Evolutionary conservation across 1,284 basidiomycete species (phyloP).

Genomic region (Calocybe gambosa): DNA sequence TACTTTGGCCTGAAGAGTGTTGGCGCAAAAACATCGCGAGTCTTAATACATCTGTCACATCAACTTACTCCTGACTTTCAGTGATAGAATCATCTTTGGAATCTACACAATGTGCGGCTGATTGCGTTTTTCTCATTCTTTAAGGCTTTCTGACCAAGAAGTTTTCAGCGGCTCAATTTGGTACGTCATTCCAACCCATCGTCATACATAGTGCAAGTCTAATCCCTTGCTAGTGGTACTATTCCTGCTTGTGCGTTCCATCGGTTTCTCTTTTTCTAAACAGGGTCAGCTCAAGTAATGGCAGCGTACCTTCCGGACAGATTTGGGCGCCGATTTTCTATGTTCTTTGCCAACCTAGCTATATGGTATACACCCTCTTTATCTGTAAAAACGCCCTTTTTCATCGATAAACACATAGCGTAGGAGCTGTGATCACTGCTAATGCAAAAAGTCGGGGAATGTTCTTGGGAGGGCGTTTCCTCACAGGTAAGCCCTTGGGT

Average conservation of each 20-base stretch:
- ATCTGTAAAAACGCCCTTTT: not conserved
- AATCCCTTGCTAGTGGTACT: conserved; percentile 28
- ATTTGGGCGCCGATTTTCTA: conserved; percentile 46
- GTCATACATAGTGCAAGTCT: not conserved
- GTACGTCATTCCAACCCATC: conserved; percentile 19
- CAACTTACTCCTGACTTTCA: conserved; percentile 2
- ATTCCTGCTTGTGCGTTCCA: conserved; percentile 35
- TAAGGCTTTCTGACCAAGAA: not conserved
- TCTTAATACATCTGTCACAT: conserved; percentile 6
- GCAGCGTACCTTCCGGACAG: conserved; percentile 42
- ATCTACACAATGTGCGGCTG: conserved; percentile 44
- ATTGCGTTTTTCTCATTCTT: conserved; percentile 3
- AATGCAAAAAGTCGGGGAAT: conserved; percentile 35
- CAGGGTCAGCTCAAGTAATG: not conserved
- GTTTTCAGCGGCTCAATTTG: conserved; percentile 30
- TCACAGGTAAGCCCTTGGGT: conserved; percentile 32
- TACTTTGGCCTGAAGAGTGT: conserved; percentile 42
- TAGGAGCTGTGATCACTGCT: conserved; percentile 44
- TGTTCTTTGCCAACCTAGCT: conserved; percentile 44
- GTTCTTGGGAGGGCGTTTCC: conserved; percentile 47
- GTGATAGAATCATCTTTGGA: conserved; percentile 44
- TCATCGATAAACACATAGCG: conserved; percentile 19
- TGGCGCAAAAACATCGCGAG: conserved; percentile 38
- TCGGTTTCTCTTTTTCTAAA: not conserved
- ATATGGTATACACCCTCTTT: conserved; percentile 31